These are phyloP conservation scores for Magnusiomyces paraingens DNA, from an alignment of 1,139 yeast species.

Conservation along the genomic window DNA sequence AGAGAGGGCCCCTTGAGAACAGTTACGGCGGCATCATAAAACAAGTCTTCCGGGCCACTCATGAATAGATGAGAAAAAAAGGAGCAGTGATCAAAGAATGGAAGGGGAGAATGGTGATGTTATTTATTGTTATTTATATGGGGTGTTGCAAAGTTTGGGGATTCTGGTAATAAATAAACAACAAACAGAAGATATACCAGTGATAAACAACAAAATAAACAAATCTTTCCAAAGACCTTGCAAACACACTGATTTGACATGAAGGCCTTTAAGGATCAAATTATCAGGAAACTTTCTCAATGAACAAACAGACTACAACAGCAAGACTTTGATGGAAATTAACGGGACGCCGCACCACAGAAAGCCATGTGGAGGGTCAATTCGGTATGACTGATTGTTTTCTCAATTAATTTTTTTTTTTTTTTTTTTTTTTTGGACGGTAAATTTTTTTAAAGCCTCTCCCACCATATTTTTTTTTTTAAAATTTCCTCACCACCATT, in stretches of 20 bases:
- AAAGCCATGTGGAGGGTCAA: too few relatives aligned
- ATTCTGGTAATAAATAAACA: not conserved
- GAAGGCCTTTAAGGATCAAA: not conserved
- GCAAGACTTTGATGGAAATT: too few relatives aligned
- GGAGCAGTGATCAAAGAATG: not conserved
- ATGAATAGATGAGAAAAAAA: not conserved
- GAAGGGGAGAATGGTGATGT: not conserved
- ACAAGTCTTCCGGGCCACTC: conserved; percentile 1
- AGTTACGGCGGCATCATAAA: conserved; percentile 1
- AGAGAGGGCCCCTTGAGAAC: conserved; percentile 1
- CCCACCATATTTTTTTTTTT: not conserved
- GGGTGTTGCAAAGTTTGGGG: not conserved
- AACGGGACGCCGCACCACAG: too few relatives aligned
- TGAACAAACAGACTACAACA: too few relatives aligned
- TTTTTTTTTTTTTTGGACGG: too few relatives aligned
- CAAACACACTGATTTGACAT: too few relatives aligned
- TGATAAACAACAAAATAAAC: too few relatives aligned
- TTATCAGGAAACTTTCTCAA: not conserved
- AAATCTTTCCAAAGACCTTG: too few relatives aligned
- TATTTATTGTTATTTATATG: not conserved
- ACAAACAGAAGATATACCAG: not conserved
- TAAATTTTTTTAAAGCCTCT: not conserved
- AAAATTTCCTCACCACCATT: not conserved
- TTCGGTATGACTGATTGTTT: too few relatives aligned
- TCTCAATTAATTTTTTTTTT: too few relatives aligned